Evolutionary conservation across 1,284 basidiomycete species (phyloP), one percentile per base, ranked within the genome.

Genomic region (Fomitopsis schrenkii): DNA sequence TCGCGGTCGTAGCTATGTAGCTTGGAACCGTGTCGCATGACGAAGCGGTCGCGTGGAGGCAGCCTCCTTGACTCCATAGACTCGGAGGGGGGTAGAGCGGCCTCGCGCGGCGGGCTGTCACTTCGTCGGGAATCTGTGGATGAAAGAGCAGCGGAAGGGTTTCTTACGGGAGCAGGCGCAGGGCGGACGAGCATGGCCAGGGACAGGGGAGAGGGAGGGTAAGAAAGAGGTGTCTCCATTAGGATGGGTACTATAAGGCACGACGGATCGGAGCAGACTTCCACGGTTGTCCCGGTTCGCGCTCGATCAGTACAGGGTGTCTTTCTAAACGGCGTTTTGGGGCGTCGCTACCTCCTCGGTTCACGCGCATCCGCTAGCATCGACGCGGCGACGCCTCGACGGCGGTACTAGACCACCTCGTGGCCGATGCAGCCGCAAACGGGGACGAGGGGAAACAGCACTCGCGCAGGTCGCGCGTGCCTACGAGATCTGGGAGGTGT

Each of bases 1-100:
- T 90, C 87, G 46, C 80, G 80, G 64, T 85, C 85, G 67, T 85
- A 86, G 8, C 81, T 77, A 71, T 91, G 88, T 58, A 88, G 84
- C 60, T 79, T 80, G 53, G 82, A 82, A 48, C 87, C 87, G 69
- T 86, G 70, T 67, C 85, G 88, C 67, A 76, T 70, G 38, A 79
- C 67, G 70, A 87, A 87, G 56, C 82, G 80, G 59, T 78, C 85
- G 72, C 83, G 87, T 50, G 88, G 80, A 8, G 85, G 86, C 17
- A 85, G 77, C 64, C 79, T 78, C 68, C 82, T 84, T 41, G 75
- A 70, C 81, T 85, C 67, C 45, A 42, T 19, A 59, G 52, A 38
- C 42, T 61, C 36, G 55, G 62, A 59, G 22, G 15, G 41, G 30
- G 41, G 30, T 35, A 67, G 22, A 40, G 14, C 15, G 57, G 45